These are phyloP conservation scores for Diutina mesorugosa DNA, from an alignment of 1,139 yeast species.

Conservation along the genomic window DNA sequence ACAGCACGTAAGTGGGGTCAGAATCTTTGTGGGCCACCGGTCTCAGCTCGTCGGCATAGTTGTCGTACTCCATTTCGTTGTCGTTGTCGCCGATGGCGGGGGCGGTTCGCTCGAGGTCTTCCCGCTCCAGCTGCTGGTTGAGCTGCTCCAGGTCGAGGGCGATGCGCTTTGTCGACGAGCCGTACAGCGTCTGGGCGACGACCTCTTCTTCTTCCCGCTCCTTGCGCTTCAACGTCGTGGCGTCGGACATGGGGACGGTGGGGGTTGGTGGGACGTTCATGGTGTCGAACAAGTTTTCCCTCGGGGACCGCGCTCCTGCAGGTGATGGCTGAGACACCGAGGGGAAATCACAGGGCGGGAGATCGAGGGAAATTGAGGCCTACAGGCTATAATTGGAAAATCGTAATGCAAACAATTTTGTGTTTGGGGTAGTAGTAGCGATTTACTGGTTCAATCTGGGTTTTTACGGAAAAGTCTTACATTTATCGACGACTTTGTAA, in stretches of 20 bases:
- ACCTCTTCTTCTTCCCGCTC: conserved; percentile 32
- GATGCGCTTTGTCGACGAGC: conserved; percentile 42
- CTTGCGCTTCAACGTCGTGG: conserved; percentile 47
- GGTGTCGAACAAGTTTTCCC: neutral
- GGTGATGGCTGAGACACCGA: neutral
- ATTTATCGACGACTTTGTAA: too few species aligned
- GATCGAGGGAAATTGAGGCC: neutral
- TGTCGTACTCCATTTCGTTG: conserved; percentile 8
- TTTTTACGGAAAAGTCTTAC: too few species aligned
- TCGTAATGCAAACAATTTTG: too few species aligned
- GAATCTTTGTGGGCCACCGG: conserved; percentile 19
- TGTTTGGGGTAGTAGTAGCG: too few species aligned
- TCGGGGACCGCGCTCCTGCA: neutral
- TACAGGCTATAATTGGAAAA: too few species aligned
- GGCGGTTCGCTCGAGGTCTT: conserved; percentile 14
- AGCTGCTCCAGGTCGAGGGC: conserved; percentile 43
- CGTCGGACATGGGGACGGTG: conserved; percentile 4
- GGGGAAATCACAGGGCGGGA: neutral
- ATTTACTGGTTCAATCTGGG: too few species aligned
- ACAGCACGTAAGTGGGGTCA: conserved; percentile 48
- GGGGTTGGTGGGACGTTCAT: neutral
- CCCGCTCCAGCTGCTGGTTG: neutral
- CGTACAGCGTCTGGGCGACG: conserved; percentile 10
- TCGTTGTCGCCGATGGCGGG: conserved; percentile 14
- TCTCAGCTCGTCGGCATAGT: conserved; percentile 9